Percentiles rank a stretch among this genome's conserved stretches.
Evolutionary conservation across 1,284 basidiomycete genomes (phyloP).

Genomic region (Calocybe gambosa): DNA sequence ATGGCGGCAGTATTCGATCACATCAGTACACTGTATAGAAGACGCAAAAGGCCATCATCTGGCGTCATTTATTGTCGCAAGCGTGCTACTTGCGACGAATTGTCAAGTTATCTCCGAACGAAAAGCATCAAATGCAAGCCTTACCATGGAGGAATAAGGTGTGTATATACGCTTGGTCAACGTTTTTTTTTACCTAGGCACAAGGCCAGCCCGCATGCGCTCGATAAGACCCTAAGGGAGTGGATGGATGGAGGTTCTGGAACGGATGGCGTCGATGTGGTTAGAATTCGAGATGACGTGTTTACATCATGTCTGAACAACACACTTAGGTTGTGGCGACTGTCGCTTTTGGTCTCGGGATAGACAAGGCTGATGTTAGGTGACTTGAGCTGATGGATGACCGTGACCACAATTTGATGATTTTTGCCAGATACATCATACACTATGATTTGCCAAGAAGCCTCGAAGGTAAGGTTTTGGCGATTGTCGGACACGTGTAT

Average conservation of each 20-base stretch:
- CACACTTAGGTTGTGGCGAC: conserved; percentile 37
- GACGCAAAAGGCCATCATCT: conserved; percentile 55
- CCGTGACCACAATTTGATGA: neutral
- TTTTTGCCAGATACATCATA: conserved; percentile 53
- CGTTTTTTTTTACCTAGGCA: neutral
- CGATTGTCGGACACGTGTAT: neutral
- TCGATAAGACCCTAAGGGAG: conserved; percentile 55
- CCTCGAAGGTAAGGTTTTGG: conserved; percentile 57
- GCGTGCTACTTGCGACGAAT: conserved; percentile 59
- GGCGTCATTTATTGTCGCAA: conserved; percentile 81
- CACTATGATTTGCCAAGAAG: conserved; percentile 80
- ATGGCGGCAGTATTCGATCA: conserved; percentile 66
- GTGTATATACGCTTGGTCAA: neutral
- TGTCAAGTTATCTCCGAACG: conserved; percentile 54
- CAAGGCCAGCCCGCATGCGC: conserved; percentile 35
- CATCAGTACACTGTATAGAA: conserved; percentile 52
- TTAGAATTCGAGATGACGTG: conserved; percentile 25
- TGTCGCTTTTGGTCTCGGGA: conserved; percentile 86
- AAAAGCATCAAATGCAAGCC: conserved; percentile 65
- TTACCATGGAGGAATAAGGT: conserved; percentile 71
- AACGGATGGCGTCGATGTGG: conserved; percentile 52
- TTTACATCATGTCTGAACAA: neutral
- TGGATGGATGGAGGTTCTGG: conserved; percentile 56
- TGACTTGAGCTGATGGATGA: conserved; percentile 19
- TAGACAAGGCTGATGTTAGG: conserved; percentile 80